These are phyloP conservation scores for Sporisorium exsertum DNA, from an alignment of 1,284 basidiomycete genomes.

Conservation along the genomic window DNA sequence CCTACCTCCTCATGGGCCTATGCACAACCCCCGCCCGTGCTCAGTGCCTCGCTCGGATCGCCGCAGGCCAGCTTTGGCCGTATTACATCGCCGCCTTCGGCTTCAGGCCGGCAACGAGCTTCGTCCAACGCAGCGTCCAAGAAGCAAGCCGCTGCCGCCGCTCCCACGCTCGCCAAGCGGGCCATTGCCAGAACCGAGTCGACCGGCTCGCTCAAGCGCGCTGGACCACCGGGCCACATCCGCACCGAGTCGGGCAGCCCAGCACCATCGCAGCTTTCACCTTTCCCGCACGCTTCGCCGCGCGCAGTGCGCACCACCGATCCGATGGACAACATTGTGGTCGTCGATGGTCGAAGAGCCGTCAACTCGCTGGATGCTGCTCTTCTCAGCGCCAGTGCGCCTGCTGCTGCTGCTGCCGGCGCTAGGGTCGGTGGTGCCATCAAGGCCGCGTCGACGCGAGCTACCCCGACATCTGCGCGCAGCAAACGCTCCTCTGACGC, in stretches of 20 bases:
- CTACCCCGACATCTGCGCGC: constrained; percentile 19
- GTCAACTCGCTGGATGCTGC: constrained; percentile 56
- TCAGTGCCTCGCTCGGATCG: constrained; percentile 43
- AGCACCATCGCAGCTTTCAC: constrained; percentile 64
- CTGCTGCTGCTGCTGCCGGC: constrained; percentile 31
- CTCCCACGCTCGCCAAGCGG: constrained; percentile 55
- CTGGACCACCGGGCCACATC: constrained; percentile 31
- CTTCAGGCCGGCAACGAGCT: constrained; percentile 23
- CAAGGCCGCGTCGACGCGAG: neutral
- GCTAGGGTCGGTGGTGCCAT: neutral
- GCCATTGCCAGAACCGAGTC: constrained; percentile 53
- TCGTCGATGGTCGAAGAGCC: constrained; percentile 36
- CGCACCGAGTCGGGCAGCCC: constrained; percentile 57
- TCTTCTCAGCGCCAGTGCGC: constrained; percentile 59
- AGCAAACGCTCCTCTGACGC: constrained; percentile 43
- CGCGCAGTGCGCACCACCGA: constrained; percentile 31
- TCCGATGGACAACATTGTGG: constrained; percentile 40
- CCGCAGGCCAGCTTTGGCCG: constrained; percentile 29
- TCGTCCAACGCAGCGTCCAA: constrained; percentile 25
- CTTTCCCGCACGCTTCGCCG: constrained; percentile 64
- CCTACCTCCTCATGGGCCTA: constrained; percentile 43
- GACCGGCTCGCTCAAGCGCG: constrained; percentile 40
- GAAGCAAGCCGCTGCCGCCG: constrained; percentile 26
- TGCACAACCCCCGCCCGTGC: constrained; percentile 37
- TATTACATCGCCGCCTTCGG: constrained; percentile 5